Conservation (phyloP, 441 rosid species). For the Adansonia madagascariensis region DNA sequence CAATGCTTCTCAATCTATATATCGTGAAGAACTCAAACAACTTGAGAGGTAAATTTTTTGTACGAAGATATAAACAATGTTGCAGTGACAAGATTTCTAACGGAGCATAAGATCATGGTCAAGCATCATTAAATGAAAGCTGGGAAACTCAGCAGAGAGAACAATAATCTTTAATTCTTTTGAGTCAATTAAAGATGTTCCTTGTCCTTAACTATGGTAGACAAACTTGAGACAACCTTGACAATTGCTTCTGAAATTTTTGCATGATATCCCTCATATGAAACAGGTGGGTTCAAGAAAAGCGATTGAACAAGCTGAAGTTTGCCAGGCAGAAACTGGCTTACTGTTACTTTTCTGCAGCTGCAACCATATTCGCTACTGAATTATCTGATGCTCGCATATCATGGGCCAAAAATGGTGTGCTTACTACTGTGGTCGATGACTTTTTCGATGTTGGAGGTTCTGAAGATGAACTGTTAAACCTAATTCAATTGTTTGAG, state of each 20-base stretch:
- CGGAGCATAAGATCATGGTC: constrained; percentile 3
- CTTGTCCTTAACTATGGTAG: neutral
- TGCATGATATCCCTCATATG: constrained; percentile 18
- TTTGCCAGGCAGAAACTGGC: constrained; percentile 81
- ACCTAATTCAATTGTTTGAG: constrained; percentile 63
- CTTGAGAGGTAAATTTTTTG: constrained; percentile 59
- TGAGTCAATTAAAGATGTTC: neutral
- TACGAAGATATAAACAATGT: neutral
- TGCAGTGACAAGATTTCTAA: constrained; percentile 11
- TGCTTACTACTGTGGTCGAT: constrained; percentile 79
- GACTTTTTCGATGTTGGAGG: constrained; percentile 90
- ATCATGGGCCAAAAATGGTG: constrained; percentile 87
- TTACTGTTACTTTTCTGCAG: constrained; percentile 81
- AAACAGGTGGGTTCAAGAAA: constrained; percentile 75
- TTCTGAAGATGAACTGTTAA: constrained; percentile 65
- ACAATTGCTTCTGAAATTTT: neutral
- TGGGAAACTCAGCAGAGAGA: neutral
- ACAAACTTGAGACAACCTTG: neutral
- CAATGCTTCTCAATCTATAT: constrained; percentile 66
- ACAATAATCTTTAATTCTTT: neutral
- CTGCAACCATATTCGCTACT: constrained; percentile 64
- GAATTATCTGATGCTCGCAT: constrained; percentile 78
- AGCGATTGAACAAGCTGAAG: constrained; percentile 65
- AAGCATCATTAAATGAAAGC: neutral
- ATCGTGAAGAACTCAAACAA: constrained; percentile 60